These are phyloP conservation scores for Rhododendron molle DNA, from an alignment of 148 eudicot genomes.

Conservation along the genomic window DNA sequence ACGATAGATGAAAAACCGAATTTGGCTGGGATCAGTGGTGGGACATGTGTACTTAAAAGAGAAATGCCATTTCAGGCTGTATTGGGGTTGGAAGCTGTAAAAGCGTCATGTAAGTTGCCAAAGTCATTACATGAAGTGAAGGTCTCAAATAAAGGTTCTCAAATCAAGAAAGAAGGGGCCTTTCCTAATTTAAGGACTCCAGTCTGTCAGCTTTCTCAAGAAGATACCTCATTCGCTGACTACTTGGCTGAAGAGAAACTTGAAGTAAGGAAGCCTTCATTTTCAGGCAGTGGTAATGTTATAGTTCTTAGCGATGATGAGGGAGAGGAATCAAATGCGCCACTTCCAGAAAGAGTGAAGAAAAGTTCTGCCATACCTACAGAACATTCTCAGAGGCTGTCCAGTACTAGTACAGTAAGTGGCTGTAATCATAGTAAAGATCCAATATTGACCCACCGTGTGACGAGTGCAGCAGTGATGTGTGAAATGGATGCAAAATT, in stretches of 20 bases:
- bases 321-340: constrained; percentile 38
- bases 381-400: constrained; percentile 11
- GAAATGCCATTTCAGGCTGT: constrained; percentile 32
- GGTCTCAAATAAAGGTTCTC: constrained; percentile 8
- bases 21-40: constrained; percentile 23
- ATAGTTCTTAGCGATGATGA: constrained; percentile 94
- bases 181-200: constrained; percentile 18
- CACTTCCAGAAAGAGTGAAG: constrained; percentile 20
- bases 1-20: constrained; percentile 16
- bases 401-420: constrained; percentile 27
- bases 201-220: constrained; percentile 20
- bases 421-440: constrained; percentile 22
- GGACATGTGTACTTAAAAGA: constrained; percentile 19
- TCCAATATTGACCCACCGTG: background rate
- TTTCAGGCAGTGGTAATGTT: constrained; percentile 36
- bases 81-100: constrained; percentile 36
- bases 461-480: constrained; percentile 37
- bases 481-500: constrained; percentile 31
- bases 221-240: constrained; percentile 13
- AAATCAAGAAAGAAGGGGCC: constrained; percentile 28
- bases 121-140: constrained; percentile 27
- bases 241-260: constrained; percentile 19
- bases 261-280: constrained; percentile 29
- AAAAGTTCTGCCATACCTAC: constrained; percentile 21
- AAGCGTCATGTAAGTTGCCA: constrained; percentile 21